A percentile compares a stretch with the other conserved stretches of the same genome.
Evolutionary conservation across 2,329 filamentous ascomycete species (phyloP).

Genomic region (Cadophora luteo-olivacea): DNA sequence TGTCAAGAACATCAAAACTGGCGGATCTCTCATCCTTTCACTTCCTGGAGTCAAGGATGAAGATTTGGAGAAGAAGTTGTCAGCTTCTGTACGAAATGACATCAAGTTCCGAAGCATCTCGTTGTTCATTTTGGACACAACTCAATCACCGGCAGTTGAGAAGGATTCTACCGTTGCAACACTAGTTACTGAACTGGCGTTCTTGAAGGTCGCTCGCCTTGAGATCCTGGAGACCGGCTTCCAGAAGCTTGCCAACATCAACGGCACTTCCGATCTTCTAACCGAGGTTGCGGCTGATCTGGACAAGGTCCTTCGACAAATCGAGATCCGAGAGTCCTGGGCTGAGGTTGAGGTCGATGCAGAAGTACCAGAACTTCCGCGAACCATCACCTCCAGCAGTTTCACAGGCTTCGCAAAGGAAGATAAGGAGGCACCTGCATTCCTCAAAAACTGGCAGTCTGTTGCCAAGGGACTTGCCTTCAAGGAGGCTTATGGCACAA

Average conservation of each 20-base stretch:
- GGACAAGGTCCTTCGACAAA: constrained; percentile 70
- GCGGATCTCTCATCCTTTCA: constrained; percentile 77
- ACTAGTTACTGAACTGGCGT: constrained; percentile 79
- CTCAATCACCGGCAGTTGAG: constrained; percentile 70
- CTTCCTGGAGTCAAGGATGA: constrained; percentile 84
- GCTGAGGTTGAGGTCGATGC: constrained; percentile 69
- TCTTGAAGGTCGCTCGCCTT: constrained; percentile 78
- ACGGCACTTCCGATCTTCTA: constrained; percentile 56
- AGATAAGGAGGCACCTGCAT: constrained; percentile 69
- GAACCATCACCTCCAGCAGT: constrained; percentile 76
- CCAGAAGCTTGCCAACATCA: constrained; percentile 69
- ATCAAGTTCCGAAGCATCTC: constrained; percentile 73
- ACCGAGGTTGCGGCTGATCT: constrained; percentile 70
- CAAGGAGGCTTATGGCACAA: constrained; percentile 90
- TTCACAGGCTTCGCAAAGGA: constrained; percentile 82
- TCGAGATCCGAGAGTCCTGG: constrained; percentile 85
- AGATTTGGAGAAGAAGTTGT: constrained; percentile 86
- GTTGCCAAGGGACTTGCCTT: constrained; percentile 89
- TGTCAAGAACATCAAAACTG: constrained; percentile 70
- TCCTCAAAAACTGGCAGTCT: constrained; percentile 79
- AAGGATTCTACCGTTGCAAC: constrained; percentile 66
- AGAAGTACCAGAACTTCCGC: constrained; percentile 59
- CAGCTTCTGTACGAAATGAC: constrained; percentile 71
- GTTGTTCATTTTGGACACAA: constrained; percentile 78
- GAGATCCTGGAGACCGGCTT: constrained; percentile 66